Percentiles rank a stretch among this genome's conserved stretches.
phyloP scores from a whole-genome alignment of 2,329 filamentous ascomycete species.

The Trichoderma hamatum region DNA sequence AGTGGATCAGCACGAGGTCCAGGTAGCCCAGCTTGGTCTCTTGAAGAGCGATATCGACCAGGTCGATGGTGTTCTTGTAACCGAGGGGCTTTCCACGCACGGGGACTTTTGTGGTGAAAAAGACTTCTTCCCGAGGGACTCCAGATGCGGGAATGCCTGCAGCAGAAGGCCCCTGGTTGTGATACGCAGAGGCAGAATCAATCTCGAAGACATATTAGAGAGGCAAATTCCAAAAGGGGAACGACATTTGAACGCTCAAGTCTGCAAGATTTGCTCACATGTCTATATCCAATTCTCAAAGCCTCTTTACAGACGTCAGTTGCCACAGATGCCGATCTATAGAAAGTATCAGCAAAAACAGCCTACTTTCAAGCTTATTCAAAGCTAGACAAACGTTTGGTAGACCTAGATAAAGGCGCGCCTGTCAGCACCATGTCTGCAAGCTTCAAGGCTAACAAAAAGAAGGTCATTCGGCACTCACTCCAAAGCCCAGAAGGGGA shows the following conservation, averaged over 20 bases:
- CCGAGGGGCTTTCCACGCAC: conserved; percentile 42
- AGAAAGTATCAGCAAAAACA: conserved; percentile 20
- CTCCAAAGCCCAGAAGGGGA: conserved; percentile 57
- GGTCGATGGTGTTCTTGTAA: conserved; percentile 66
- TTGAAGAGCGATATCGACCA: conserved; percentile 65
- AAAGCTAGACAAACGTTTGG: conserved; percentile 49
- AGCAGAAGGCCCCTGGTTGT: conserved; percentile 55
- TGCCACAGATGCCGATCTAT: conserved; percentile 38
- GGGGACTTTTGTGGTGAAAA: conserved; percentile 62
- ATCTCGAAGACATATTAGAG: conserved; percentile 42
- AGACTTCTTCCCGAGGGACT: conserved; percentile 52
- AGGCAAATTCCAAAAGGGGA: not conserved
- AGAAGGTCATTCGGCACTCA: conserved; percentile 39
- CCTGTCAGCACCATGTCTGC: conserved; percentile 6
- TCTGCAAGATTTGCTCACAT: conserved; percentile 41
- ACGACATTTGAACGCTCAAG: not conserved
- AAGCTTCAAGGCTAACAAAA: not conserved
- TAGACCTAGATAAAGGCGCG: conserved; percentile 48
- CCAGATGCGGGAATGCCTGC: conserved; percentile 47
- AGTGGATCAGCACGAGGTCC: conserved; percentile 67
- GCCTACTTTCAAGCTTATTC: not conserved
- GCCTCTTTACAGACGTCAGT: conserved; percentile 49
- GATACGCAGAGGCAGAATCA: conserved; percentile 57
- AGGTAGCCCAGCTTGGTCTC: conserved; percentile 67
- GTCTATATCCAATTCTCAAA: conserved; percentile 56